These are phyloP conservation scores for Protomyces pachydermus DNA, from an alignment of 1,139 yeast genomes.

Conservation along the genomic window DNA sequence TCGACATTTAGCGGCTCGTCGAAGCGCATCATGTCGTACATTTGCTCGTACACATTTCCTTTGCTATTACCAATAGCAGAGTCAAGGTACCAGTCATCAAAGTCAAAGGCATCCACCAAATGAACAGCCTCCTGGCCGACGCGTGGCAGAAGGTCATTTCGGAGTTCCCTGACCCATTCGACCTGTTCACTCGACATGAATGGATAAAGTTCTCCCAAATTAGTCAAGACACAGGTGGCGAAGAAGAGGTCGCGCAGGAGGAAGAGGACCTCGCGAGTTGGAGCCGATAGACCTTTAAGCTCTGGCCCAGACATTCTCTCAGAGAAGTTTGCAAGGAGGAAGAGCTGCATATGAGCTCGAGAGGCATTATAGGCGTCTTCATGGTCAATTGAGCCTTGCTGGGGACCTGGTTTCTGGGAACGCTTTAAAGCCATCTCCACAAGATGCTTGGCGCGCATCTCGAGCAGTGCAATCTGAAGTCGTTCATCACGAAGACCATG, in stretches of 20 bases:
- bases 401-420: neutral
- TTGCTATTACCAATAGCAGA: conserved; percentile 78
- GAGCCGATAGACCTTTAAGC: conserved; percentile 4
- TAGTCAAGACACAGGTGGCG: conserved; percentile 65
- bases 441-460: conserved; percentile 12
- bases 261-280: conserved; percentile 42
- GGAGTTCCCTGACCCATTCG: conserved; percentile 38
- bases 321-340: conserved; percentile 8
- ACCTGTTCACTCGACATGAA: conserved; percentile 46
- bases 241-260: conserved; percentile 59
- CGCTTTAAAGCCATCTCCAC: conserved; percentile 2
- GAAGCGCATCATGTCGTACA: conserved; percentile 43
- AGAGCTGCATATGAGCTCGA: conserved; percentile 22
- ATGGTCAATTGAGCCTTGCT: conserved; percentile 9
- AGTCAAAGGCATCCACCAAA: conserved; percentile 82
- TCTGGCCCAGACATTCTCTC: neutral
- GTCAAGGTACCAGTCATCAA: conserved; percentile 78
- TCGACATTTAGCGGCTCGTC: conserved; percentile 20
- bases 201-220: conserved; percentile 70
- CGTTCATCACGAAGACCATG: neutral
- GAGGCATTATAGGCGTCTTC: conserved; percentile 18
- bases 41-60: conserved; percentile 82
- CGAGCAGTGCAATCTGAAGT: conserved; percentile 5
- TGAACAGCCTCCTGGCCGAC: conserved; percentile 68
- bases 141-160: conserved; percentile 40